phyloP scores from a whole-genome alignment of 139 green algal species.

The Picochlorum sp. region DNA sequence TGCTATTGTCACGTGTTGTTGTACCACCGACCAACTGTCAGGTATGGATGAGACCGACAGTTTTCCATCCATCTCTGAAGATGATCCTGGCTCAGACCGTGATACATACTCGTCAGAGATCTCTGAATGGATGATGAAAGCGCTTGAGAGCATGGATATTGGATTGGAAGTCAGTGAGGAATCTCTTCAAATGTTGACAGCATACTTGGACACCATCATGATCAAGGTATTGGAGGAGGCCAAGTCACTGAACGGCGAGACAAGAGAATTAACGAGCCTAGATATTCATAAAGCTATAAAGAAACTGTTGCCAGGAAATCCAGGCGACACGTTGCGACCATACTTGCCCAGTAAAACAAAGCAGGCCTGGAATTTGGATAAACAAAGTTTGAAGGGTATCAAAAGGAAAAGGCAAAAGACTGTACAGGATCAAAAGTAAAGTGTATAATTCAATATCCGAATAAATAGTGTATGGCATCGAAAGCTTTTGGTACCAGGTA shows the following conservation, averaged over 20 bases:
- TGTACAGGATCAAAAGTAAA: neutral
- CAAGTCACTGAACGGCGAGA: neutral
- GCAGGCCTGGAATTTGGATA: slow-evolving; percentile 33
- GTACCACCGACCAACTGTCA: too few species aligned
- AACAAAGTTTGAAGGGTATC: slow-evolving; percentile 31
- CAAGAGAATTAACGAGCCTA: slow-evolving; percentile 16
- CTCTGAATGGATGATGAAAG: neutral
- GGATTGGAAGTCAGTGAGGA: slow-evolving; percentile 1
- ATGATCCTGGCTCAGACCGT: too few species aligned
- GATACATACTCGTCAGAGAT: too few species aligned
- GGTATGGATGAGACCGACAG: too few species aligned
- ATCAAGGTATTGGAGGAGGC: slow-evolving; percentile 21
- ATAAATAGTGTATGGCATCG: slow-evolving; percentile 14
- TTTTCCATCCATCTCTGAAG: too few species aligned
- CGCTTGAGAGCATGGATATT: neutral
- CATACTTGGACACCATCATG: slow-evolving; percentile 17
- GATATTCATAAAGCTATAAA: slow-evolving; percentile 33
- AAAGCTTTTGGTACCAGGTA: slow-evolving; percentile 20
- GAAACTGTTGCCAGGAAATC: slow-evolving; percentile 21
- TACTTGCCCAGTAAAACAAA: slow-evolving; percentile 27
- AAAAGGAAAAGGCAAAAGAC: slow-evolving; percentile 21
- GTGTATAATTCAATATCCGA: neutral
- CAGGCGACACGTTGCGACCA: slow-evolving; percentile 13
- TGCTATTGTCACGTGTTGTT: too few species aligned
- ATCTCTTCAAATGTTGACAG: neutral